Evolutionary conservation across 805 yeast species (phyloP).

Genomic region (Metschnikowia kunwiensis): DNA sequence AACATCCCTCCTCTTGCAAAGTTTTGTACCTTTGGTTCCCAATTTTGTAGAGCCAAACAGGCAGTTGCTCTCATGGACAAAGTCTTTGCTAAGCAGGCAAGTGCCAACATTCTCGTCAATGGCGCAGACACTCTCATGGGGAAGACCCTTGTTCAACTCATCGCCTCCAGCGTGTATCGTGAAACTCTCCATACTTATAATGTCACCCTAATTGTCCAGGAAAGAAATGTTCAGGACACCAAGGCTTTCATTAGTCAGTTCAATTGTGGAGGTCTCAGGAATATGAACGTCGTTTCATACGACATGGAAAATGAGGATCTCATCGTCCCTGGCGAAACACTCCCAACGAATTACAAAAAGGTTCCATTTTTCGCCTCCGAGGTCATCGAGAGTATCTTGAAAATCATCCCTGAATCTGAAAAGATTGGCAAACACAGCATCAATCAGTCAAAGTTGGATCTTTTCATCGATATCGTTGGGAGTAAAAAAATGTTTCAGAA

Average conservation of each 20-base stretch:
- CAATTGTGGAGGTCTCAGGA: constrained; percentile 20
- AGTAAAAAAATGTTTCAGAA: constrained; percentile 35
- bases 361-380: constrained; percentile 38
- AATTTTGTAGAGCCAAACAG: constrained; percentile 39
- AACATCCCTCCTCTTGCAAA: constrained; percentile 32
- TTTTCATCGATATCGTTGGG: constrained; percentile 41
- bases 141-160: constrained; percentile 31
- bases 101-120: constrained; percentile 36
- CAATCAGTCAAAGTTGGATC: constrained; percentile 30
- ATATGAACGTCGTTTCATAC: constrained; percentile 29
- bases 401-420: constrained; percentile 20
- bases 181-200: constrained; percentile 23
- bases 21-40: constrained; percentile 30
- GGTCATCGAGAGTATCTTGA: constrained; percentile 32
- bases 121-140: constrained; percentile 44
- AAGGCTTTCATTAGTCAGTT: constrained; percentile 19
- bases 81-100: constrained; percentile 11
- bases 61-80: constrained; percentile 27
- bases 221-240: constrained; percentile 20
- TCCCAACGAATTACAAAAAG: constrained; percentile 35
- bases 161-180: constrained; percentile 28
- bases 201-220: constrained; percentile 31
- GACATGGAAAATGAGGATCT: constrained; percentile 36
- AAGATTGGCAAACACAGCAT: constrained; percentile 21
- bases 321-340: constrained; percentile 33